Evolutionary conservation across 352 stramenopile species (phyloP).

Genomic region (Globisporangium acanthophoron): DNA sequence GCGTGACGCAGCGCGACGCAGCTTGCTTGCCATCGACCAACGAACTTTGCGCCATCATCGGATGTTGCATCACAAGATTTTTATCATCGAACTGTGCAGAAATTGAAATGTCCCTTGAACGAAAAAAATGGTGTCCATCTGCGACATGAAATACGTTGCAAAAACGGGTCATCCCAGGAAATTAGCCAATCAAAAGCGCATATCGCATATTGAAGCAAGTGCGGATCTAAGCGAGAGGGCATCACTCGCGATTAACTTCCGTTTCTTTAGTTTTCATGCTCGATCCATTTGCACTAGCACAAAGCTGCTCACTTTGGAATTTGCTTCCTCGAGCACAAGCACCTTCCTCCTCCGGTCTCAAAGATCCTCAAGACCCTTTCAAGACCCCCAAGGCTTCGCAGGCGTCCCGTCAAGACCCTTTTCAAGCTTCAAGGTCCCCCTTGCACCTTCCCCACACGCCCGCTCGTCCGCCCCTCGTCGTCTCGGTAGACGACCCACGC

Average conservation of each 20-base stretch:
- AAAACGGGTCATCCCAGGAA: not conserved
- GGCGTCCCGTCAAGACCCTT: not conserved
- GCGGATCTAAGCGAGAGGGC: no score
- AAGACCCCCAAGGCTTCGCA: not conserved
- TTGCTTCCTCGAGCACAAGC: slow-evolving; percentile 15
- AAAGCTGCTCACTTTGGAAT: slow-evolving; percentile 12
- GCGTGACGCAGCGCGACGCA: no score
- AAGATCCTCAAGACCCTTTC: not conserved
- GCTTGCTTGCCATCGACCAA: no score
- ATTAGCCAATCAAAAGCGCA: not conserved
- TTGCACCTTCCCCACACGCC: not conserved
- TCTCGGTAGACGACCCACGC: not conserved
- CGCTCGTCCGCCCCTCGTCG: not conserved
- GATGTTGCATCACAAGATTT: no score
- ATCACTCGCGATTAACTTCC: no score
- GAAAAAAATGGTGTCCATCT: not conserved
- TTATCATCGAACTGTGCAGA: no score
- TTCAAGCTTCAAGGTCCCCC: not conserved
- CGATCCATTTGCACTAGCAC: no score
- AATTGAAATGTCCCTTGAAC: no score
- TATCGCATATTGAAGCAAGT: not conserved
- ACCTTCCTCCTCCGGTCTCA: not conserved
- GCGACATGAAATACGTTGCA: not conserved
- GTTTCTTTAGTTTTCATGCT: no score
- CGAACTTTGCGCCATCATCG: no score